A percentile compares a stretch with the other conserved stretches of the same genome.
phyloP scores from a whole-genome alignment of 2,329 filamentous ascomycete genomes.

The Escovopsis weberi region DNA sequence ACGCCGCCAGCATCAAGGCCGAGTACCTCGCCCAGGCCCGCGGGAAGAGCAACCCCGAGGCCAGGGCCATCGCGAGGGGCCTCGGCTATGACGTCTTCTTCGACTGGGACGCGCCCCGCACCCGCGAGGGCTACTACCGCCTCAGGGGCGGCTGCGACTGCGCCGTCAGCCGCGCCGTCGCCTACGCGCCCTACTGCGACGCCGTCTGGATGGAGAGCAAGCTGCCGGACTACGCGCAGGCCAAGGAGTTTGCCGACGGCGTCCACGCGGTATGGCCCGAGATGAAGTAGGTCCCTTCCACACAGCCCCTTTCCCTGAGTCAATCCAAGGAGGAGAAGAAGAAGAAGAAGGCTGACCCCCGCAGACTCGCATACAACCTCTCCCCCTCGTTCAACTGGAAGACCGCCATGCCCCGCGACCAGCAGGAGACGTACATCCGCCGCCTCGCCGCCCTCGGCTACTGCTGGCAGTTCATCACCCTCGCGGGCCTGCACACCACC shows the following conservation, averaged over 20 bases:
- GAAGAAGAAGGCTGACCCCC: constrained; percentile 5
- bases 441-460: constrained; percentile 80
- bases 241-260: constrained; percentile 81
- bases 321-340: neutral
- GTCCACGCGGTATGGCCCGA: constrained; percentile 92
- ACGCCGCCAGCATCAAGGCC: constrained; percentile 55
- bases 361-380: constrained; percentile 88
- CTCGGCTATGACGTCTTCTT: constrained; percentile 73
- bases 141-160: constrained; percentile 84
- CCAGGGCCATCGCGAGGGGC: constrained; percentile 61
- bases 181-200: constrained; percentile 86
- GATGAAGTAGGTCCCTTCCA: constrained; percentile 57
- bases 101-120: constrained; percentile 89
- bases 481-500: constrained; percentile 89
- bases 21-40: constrained; percentile 54
- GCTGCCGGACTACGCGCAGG: constrained; percentile 80
- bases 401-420: constrained; percentile 75
- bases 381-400: constrained; percentile 99
- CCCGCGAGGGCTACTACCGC: constrained; percentile 88
- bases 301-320: neutral
- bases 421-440: constrained; percentile 95
- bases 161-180: constrained; percentile 77
- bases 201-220: constrained; percentile 99
- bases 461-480: constrained; percentile 99
- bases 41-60: constrained; percentile 77